Base-by-base conservation (phyloP, 2,329 filamentous ascomycete species). In the Eutypella sp. region DNA sequence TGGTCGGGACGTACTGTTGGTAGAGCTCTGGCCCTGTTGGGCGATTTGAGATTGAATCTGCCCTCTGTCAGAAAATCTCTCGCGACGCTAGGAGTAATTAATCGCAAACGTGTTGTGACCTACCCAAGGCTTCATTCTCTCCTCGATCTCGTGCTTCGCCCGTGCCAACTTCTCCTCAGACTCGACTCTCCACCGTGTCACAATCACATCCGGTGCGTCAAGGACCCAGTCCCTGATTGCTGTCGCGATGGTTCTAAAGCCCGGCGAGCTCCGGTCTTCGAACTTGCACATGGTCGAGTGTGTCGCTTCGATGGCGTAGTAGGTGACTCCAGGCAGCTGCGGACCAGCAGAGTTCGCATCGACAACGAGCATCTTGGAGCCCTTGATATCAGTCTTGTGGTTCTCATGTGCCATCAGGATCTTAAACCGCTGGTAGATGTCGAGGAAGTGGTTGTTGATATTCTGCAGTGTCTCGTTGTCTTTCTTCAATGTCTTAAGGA, bases 351-450 rank as follows among this genome's bases (percentile, higher is more conserved):
- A 89, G 40, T 71, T 71, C 44, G 85, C 74, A 47, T 89, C 84
- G 3, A 91, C 87, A 31, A 91, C 76, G 48, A 87, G 67, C 44
- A 75, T 58, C 57, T 68, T 81, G 1, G 80, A 80, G 2, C 79
- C 81, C 54, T 78, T 84, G 29, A 89, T 57, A 51, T 88, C 80
- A 0, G 84, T 87, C 50, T 83, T 84, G 54, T 84, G 79, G 39
- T 82, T 84, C 59, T 91, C 87, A 45, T 89, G 85, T 31, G 82
- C 87, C 76, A 89, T 88, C 57, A 86, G 85, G 42, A 90, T 81
- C 52, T 81, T 77, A 58, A 87, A 89, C 2, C 81, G 75, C 46
- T 81, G 76, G 51, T 87, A 82, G 23, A 89, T 81, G 42, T 89
- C 82, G 16, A 84, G 72, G 54, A 91, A 91, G 47, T 84, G 76